phyloP scores from a whole-genome alignment of 768 basidiomycete genomes.

The Tricholoma saponaceum region DNA sequence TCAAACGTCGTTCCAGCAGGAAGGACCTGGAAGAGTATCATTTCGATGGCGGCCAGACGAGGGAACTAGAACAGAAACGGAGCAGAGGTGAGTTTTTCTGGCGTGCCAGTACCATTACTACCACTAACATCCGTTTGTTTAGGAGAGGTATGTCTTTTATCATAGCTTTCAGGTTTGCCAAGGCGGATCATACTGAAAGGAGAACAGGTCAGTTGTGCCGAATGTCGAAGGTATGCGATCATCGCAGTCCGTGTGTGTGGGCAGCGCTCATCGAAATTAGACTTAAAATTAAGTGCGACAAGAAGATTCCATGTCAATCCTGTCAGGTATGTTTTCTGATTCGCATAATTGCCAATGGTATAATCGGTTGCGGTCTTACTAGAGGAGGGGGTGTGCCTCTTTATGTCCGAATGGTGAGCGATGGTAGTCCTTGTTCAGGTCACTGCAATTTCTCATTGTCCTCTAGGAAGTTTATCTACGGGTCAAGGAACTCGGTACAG shows the following conservation, averaged over 20 bases:
- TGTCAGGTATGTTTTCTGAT: conserved; percentile 47
- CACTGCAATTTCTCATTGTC: neutral
- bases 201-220: conserved; percentile 68
- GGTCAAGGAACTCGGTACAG: conserved; percentile 68
- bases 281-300: conserved; percentile 81
- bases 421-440: conserved; percentile 4
- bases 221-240: conserved; percentile 74
- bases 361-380: neutral
- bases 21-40: conserved; percentile 48
- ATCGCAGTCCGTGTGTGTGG: conserved; percentile 28
- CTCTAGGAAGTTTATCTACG: conserved; percentile 64
- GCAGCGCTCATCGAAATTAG: conserved; percentile 26
- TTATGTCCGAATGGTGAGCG: conserved; percentile 66
- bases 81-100: conserved; percentile 43
- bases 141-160: conserved; percentile 26
- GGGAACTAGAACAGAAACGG: conserved; percentile 73
- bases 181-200: conserved; percentile 6
- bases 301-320: conserved; percentile 75
- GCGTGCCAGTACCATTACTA: neutral
- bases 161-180: neutral
- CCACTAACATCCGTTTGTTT: conserved; percentile 8
- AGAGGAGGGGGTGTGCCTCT: conserved; percentile 66
- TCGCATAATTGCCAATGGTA: neutral
- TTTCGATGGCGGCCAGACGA: conserved; percentile 49
- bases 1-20: conserved; percentile 45